Conservation (phyloP, 176 grass and related monocot species). For the Urochloa ruziziensis region DNA sequence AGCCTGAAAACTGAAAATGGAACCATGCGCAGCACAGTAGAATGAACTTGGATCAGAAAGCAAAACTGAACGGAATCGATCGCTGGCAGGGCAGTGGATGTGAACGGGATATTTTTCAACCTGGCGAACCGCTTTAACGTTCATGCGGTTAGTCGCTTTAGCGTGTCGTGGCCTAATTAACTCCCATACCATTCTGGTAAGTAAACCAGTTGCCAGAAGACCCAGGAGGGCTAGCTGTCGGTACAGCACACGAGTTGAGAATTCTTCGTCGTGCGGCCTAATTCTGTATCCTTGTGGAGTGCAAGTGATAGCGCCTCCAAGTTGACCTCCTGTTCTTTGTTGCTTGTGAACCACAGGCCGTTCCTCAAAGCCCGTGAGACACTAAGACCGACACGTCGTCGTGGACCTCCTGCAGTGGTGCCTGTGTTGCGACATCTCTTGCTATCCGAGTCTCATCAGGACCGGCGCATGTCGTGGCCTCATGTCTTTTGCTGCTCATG, state of each 20-base stretch:
- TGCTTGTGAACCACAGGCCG: background rate
- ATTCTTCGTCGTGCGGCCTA: background rate
- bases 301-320: background rate
- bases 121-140: background rate
- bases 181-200: background rate
- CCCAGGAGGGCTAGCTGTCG: background rate
- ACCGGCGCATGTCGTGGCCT: background rate
- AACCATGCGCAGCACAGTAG: no score
- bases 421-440: background rate
- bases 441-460: background rate
- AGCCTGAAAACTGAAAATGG: conserved; percentile 5
- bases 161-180: background rate
- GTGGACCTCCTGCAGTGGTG: no score
- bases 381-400: background rate
- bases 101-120: conserved; percentile 30
- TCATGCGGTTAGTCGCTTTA: background rate
- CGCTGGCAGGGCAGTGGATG: conserved; percentile 6
- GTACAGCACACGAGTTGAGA: background rate
- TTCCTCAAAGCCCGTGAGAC: background rate
- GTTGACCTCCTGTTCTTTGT: background rate
- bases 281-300: background rate
- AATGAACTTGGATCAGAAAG: background rate
- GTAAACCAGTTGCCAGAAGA: conserved; percentile 18
- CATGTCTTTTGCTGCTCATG: background rate
- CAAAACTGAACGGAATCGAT: conserved; percentile 26